Base-by-base conservation (phyloP, 2,329 filamentous ascomycete genomes). In the Thielaviopsis punctulata region DNA sequence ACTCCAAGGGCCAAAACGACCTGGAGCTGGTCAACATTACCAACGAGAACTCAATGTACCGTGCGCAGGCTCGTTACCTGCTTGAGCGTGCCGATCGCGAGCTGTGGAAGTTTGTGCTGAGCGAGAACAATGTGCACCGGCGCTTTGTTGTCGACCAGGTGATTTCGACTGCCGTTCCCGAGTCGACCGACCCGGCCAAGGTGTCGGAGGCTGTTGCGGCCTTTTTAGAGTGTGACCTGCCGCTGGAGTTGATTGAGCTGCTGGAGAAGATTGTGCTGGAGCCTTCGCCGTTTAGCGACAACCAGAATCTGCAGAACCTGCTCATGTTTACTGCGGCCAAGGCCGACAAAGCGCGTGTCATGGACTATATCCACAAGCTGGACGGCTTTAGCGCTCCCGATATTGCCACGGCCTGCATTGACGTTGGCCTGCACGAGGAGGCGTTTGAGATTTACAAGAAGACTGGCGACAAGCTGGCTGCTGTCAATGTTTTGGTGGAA, bases 11-110 rank as follows among this genome's bases (percentile, higher is more conserved):
- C 19, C 86, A 95, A 68, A 98, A 98, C 59, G 92, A 98, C 62
- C 70, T 98, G 27, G 93, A 98, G 69, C 77, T 98, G 53, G 90
- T 98, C 68, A 92, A 85, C 66, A 90, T 98, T 63, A 96, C 92
- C 62, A 98, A 96, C 61, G 93, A 98, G 69, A 98, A 98, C 70
- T 82, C 86, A n/a, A 98, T 98, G 92, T 98, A 95, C 76, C 84
- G 89, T 61, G 86, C 86, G n/a, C 92, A 98, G 68, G 90, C 89
- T 54, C 84, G 92, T 36, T 98, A 98, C 67, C 76, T 98, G 22
- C 73, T 98, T 50, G 89, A 95, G 62, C 83, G 92, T 58, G 84
- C 86, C 36, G 92, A 98, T 62, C 66, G 73, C 2, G 92, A 98
- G 65, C 80, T 98, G 47, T 98, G 93, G 93, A 75, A 76, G 50